Conservation (phyloP, 2,329 filamentous ascomycete genomes). For the Fusarium musae region DNA sequence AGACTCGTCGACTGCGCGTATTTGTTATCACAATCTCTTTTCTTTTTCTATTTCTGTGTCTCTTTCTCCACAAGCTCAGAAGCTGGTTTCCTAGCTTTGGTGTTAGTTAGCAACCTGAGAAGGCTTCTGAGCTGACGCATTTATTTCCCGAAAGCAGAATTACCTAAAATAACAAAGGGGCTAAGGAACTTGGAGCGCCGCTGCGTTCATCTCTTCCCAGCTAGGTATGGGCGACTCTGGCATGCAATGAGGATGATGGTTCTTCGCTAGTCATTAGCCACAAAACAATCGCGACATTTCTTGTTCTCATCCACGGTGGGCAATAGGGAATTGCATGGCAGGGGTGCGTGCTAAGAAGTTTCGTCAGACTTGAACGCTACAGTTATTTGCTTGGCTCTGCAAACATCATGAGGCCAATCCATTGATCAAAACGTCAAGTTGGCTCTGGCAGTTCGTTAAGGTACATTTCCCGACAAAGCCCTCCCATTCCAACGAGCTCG, state of each 20-base stretch:
- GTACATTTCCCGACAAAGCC: neutral
- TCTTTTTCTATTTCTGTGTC: neutral
- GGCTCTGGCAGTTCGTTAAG: neutral
- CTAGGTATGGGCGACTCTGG: slow-evolving; percentile 19
- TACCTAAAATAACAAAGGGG: slow-evolving; percentile 23
- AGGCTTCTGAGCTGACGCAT: slow-evolving; percentile 9
- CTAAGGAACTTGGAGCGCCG: slow-evolving; percentile 11
- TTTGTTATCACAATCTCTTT: neutral
- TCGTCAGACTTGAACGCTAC: neutral
- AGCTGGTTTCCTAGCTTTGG: slow-evolving; percentile 15
- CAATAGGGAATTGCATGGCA: neutral
- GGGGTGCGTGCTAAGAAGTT: neutral
- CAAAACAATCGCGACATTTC: neutral
- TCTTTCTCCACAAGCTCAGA: neutral
- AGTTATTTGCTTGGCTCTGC: neutral
- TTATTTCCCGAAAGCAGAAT: slow-evolving; percentile 36
- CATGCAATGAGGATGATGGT: slow-evolving; percentile 17
- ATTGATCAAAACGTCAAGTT: slow-evolving; percentile 1
- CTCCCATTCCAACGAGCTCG: slow-evolving; percentile 3
- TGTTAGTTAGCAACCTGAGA: neutral
- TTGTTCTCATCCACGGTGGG: neutral
- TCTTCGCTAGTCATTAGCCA: slow-evolving; percentile 5
- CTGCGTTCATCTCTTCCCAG: neutral
- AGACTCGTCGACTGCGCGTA: neutral
- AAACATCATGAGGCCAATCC: neutral